Evolutionary conservation across 306 rosid genomes (phyloP).

Genomic region (Lathyrus sativus): DNA sequence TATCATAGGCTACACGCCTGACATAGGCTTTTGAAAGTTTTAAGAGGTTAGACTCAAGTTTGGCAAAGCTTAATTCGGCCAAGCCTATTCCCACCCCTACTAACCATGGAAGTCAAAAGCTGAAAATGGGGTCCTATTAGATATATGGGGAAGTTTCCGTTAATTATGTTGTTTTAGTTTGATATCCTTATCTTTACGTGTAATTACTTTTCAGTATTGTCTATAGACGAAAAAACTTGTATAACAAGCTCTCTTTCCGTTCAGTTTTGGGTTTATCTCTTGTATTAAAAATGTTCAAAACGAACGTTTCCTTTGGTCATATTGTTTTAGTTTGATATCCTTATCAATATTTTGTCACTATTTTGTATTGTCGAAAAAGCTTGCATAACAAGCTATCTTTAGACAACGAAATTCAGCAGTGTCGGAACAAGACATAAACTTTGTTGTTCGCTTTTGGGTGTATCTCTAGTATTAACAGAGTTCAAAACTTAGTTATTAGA

Average conservation of each 20-base stretch:
- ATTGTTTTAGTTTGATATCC: not conserved
- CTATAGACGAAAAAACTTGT: not conserved
- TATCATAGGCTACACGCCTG: too few species aligned
- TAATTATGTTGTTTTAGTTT: slow-evolving; percentile 2
- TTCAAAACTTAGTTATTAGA: slow-evolving; percentile 23
- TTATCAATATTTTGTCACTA: not conserved
- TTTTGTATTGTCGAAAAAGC: not conserved
- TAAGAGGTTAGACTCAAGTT: too few species aligned
- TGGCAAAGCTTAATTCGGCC: too few species aligned
- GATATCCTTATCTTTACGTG: not conserved
- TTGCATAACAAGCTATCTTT: slow-evolving; percentile 13
- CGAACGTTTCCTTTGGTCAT: not conserved
- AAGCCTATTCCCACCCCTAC: too few species aligned
- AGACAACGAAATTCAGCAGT: not conserved
- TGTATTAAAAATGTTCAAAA: slow-evolving; percentile 12
- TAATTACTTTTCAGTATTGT: not conserved
- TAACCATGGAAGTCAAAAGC: too few species aligned
- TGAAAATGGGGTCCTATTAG: not conserved
- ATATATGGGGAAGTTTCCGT: not conserved
- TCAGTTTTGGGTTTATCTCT: too few species aligned
- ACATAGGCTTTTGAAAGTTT: too few species aligned
- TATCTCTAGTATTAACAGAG: slow-evolving; percentile 3
- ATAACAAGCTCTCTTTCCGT: slow-evolving; percentile 17
- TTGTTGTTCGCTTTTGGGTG: slow-evolving; percentile 17
- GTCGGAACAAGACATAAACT: slow-evolving; percentile 11